phyloP scores from a whole-genome alignment of 495 filamentous ascomycete species.

The Daldinia vernicosa region DNA sequence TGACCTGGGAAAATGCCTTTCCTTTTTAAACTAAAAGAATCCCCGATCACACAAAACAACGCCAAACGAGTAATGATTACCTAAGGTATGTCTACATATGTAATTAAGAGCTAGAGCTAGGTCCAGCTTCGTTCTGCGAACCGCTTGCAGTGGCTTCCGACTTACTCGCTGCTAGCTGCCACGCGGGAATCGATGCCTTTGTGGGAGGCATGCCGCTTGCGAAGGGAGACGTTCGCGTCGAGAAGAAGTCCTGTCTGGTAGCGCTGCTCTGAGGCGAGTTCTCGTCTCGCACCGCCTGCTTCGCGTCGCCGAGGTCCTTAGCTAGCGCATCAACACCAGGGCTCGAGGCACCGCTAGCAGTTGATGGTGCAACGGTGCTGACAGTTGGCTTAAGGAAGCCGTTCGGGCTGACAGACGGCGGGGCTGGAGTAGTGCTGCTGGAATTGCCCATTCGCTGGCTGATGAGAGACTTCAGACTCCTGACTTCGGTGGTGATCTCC shows the following conservation, averaged over 20 bases:
- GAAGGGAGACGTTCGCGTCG: conserved; percentile 50
- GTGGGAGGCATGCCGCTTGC: conserved; percentile 52
- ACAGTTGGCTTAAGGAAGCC: conserved; percentile 52
- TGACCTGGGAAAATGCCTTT: neutral
- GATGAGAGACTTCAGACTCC: conserved; percentile 89
- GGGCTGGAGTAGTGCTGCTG: conserved; percentile 40
- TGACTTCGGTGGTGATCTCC: conserved; percentile 87
- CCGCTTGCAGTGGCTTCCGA: conserved; percentile 38
- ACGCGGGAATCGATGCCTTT: conserved; percentile 83
- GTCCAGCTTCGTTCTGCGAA: conserved; percentile 35
- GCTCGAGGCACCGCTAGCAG: conserved; percentile 35
- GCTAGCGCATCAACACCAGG: conserved; percentile 46
- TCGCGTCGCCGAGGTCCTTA: conserved; percentile 42
- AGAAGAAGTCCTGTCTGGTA: conserved; percentile 49
- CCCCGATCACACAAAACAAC: neutral
- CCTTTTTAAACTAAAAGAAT: conserved; percentile 18
- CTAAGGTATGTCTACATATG: neutral
- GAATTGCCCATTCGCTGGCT: conserved; percentile 75
- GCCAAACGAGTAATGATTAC: conserved; percentile 7
- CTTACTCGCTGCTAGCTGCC: conserved; percentile 82
- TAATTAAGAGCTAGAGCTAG: conserved; percentile 36
- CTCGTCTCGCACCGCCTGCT: conserved; percentile 33
- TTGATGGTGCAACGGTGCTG: conserved; percentile 42
- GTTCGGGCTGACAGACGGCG: conserved; percentile 39
- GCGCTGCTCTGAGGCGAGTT: conserved; percentile 44